A percentile compares a stretch with the other conserved stretches of the same genome.
Evolutionary conservation across 2,329 filamentous ascomycete genomes (phyloP).

Genomic region (Paecilomyces variotii): DNA sequence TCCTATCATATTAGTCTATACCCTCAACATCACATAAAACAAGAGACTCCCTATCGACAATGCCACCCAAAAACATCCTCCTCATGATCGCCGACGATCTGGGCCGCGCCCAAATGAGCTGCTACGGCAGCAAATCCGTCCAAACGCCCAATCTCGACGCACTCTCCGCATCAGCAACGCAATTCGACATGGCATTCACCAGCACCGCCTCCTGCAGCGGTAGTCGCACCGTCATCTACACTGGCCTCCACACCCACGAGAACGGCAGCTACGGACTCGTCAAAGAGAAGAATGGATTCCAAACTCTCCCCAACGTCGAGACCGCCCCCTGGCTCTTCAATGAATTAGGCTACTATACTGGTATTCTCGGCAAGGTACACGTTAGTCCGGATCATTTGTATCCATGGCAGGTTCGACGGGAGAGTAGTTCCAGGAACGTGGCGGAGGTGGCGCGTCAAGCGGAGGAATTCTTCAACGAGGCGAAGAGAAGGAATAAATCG

Average conservation of each 20-base stretch:
- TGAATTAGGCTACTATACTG: conserved; percentile 36
- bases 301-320: conserved; percentile 38
- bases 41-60: not conserved
- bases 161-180: conserved; percentile 29
- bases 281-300: conserved; percentile 33
- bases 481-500: conserved; percentile 21
- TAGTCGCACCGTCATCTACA: conserved; percentile 42
- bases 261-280: conserved; percentile 43
- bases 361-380: conserved; percentile 44
- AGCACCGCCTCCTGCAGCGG: conserved; percentile 39
- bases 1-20: too few relatives aligned
- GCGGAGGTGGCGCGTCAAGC: conserved; percentile 32
- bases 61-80: conserved; percentile 24
- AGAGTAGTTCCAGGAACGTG: conserved; percentile 40
- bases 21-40: too few relatives aligned
- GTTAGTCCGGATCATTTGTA: conserved; percentile 36
- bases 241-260: conserved; percentile 40
- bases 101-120: conserved; percentile 26
- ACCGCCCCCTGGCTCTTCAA: conserved; percentile 34
- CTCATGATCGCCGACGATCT: conserved; percentile 39
- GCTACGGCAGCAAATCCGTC: conserved; percentile 17
- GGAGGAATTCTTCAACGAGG: conserved; percentile 29
- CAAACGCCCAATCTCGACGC: conserved; percentile 36
- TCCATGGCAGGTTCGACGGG: conserved; percentile 35
- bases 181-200: conserved; percentile 21